These are phyloP conservation scores for Diplocarpon rosae DNA, from an alignment of 2,329 filamentous ascomycete genomes.

Conservation along the genomic window DNA sequence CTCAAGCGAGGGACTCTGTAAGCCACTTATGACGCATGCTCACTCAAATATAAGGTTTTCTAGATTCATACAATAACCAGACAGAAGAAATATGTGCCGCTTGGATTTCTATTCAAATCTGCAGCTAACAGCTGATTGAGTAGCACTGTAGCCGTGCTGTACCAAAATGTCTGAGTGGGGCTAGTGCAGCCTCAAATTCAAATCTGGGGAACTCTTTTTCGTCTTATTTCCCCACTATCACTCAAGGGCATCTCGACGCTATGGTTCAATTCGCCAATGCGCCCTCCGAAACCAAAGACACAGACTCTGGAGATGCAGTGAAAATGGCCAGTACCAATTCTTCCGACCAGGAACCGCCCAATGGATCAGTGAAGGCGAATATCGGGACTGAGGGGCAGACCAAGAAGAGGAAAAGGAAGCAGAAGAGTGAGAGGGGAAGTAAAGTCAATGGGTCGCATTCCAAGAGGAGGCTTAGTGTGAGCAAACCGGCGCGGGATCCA, in stretches of 20 bases:
- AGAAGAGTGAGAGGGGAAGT: constrained; percentile 14
- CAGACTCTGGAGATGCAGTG: not conserved
- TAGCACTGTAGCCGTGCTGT: not conserved
- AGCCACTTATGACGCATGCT: no score
- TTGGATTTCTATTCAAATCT: no score
- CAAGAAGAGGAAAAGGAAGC: constrained; percentile 22
- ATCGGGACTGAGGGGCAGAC: constrained; percentile 8
- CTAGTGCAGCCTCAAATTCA: constrained; percentile 1
- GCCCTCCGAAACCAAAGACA: no score
- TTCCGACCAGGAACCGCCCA: constrained; percentile 9
- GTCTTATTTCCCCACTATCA: not conserved
- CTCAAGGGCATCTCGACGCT: not conserved
- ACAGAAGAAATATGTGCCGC: no score
- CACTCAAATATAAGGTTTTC: no score
- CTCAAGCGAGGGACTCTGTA: no score
- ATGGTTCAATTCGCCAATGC: constrained; percentile 20
- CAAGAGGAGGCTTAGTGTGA: constrained; percentile 42
- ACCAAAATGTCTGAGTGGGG: not conserved
- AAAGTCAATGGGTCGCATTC: constrained; percentile 16
- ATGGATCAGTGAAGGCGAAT: constrained; percentile 12
- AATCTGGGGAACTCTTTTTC: constrained; percentile 9
- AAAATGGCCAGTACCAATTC: constrained; percentile 6
- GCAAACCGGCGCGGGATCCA: constrained; percentile 51
- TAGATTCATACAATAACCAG: no score
- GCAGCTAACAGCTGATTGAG: no score